Evolutionary conservation across 2,329 filamentous ascomycete species (phyloP).

Genomic region (Dothideomycetes sp.): DNA sequence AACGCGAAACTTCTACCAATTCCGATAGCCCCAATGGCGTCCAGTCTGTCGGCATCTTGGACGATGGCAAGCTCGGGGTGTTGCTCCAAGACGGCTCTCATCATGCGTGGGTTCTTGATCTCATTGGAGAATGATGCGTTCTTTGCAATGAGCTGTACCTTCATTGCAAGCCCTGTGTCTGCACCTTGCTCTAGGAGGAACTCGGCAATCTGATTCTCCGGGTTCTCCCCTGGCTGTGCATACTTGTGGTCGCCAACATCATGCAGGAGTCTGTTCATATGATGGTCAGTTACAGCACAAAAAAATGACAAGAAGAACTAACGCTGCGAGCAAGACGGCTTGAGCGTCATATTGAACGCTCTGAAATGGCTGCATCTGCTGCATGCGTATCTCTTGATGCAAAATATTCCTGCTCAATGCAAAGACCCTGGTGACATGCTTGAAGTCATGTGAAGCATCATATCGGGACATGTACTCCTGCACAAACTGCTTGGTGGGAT

Average conservation of each 20-base stretch:
- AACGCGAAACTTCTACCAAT: slow-evolving; percentile 70
- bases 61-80: slow-evolving; percentile 73
- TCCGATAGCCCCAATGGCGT: slow-evolving; percentile 79
- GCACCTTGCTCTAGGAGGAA: slow-evolving; percentile 49
- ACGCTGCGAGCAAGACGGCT: slow-evolving; percentile 55
- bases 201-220: slow-evolving; percentile 45
- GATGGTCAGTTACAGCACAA: not conserved
- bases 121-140: slow-evolving; percentile 73
- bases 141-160: slow-evolving; percentile 61
- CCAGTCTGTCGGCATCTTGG: slow-evolving; percentile 87
- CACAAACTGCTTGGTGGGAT: slow-evolving; percentile 45
- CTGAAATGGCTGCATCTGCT: slow-evolving; percentile 20
- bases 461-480: slow-evolving; percentile 63
- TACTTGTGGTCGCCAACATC: slow-evolving; percentile 87
- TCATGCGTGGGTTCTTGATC: slow-evolving; percentile 48
- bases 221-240: slow-evolving; percentile 35
- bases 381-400: slow-evolving; percentile 26
- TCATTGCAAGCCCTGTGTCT: slow-evolving; percentile 45
- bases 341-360: slow-evolving; percentile 35
- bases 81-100: slow-evolving; percentile 48
- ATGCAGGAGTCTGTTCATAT: slow-evolving; percentile 35
- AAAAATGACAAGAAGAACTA: slow-evolving; percentile 11
- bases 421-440: slow-evolving; percentile 71
- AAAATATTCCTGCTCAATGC: slow-evolving; percentile 59
- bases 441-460: slow-evolving; percentile 81